Evolutionary conservation across 208 protist species (phyloP), one percentile per base, ranked within the genome.

Genomic region (Vickermania ingenoplastis): DNA sequence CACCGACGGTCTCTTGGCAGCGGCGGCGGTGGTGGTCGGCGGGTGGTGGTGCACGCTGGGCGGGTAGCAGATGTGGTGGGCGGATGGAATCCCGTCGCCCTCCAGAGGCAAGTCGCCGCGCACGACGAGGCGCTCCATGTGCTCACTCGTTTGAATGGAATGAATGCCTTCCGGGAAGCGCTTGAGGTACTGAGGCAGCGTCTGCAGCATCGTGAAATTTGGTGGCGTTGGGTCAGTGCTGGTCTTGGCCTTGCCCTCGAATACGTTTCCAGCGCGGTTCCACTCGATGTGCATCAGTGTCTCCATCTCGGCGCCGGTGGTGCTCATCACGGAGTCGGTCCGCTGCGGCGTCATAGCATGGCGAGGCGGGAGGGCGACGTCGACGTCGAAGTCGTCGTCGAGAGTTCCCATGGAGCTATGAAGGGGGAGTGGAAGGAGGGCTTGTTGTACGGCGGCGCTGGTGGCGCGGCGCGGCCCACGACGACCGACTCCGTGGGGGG

Each of bases 121-220:
- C 17, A 45, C 11, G 17, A 45, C 36, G 36, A 45, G 36, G 17
- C 36, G 36, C 36, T 45, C 36, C 36, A 45, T 7, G 17, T 45
- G 36, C 7, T 45, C 36, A 45, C 36, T 45, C 11, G 36, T 45
- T 45, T 45, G 36, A 45, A 45, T 45, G 17, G 36, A 45, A 45
- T 45, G 78, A 26, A 91, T 79, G 59, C 81, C 86, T 7, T 86
- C 80, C 1, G 83, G 86, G 57, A 69, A 86, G 57, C 79, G 73
- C 48, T 59, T 53, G 0, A 89, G 56, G 61, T 85, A 71, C 45
- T 83, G 73, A 13, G 54, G 36, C 23, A 77, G 57, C 0, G 60
- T 26, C n/a, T 50, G 57, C 53, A 64, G 4, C 24, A 59, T 36
- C 14, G 61, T 49, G 17, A 65, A 64, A 3, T 61, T 70, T 3